A percentile compares a stretch with the other conserved stretches of the same genome.
phyloP scores from a whole-genome alignment of 176 grass and related monocot genomes.

The Bothriochloa decipiens region DNA sequence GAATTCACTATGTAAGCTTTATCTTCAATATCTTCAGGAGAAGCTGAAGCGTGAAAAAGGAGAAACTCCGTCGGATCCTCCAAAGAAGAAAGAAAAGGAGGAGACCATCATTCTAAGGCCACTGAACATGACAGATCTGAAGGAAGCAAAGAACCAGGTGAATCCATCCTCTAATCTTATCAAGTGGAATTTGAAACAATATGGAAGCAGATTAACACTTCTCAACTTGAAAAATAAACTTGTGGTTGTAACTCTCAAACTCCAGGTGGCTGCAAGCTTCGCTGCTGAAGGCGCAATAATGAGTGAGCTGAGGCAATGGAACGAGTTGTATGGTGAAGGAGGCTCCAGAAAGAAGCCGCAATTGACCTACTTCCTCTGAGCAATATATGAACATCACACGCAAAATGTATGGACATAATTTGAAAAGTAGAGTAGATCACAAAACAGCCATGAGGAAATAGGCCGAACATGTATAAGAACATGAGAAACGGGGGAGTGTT shows the following conservation, averaged over 20 bases:
- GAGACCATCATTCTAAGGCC: conserved; percentile 60
- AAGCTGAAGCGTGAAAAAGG: conserved; percentile 50
- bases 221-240: conserved; percentile 2
- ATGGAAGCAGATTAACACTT: background rate
- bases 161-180: background rate
- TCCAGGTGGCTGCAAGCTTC: conserved; percentile 87
- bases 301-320: conserved; percentile 94
- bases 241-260: conserved; percentile 29
- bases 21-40: conserved; percentile 47
- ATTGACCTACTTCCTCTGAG: conserved; percentile 91
- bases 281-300: conserved; percentile 81
- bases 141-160: conserved; percentile 93
- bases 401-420: conserved; percentile 45
- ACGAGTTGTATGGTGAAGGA: conserved; percentile 92
- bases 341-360: conserved; percentile 93
- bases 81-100: conserved; percentile 50
- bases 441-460: conserved; percentile 41
- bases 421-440: conserved; percentile 42
- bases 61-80: conserved; percentile 39
- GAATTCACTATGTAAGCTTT: background rate
- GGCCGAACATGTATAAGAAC: conserved; percentile 5
- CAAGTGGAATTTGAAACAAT: background rate
- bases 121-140: conserved; percentile 82
- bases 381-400: conserved; percentile 9
- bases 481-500: background rate